Percentiles rank a stretch among this genome's conserved stretches.
phyloP scores from a whole-genome alignment of 208 protist genomes.

The Wallacemonas sp. region DNA sequence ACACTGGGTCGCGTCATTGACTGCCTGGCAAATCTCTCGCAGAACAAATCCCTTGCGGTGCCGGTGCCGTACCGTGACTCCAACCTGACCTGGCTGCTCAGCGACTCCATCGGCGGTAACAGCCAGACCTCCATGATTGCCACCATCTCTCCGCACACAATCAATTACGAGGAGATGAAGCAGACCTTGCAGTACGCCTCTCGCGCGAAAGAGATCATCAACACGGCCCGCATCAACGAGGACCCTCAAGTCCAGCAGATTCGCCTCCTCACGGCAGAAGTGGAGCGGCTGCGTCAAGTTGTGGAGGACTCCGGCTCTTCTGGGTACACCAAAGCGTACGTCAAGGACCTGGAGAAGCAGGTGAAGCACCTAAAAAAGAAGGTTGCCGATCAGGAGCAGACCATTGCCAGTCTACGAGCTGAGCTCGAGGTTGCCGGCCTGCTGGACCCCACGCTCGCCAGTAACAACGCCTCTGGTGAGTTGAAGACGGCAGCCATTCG shows the following conservation, averaged over 20 bases:
- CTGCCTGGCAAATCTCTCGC: slow-evolving; percentile 51
- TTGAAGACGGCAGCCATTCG: slow-evolving; percentile 14
- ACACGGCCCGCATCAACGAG: slow-evolving; percentile 89
- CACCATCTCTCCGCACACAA: slow-evolving; percentile 85
- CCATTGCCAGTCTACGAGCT: slow-evolving; percentile 45
- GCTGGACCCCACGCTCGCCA: slow-evolving; percentile 14
- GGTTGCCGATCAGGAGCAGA: slow-evolving; percentile 53
- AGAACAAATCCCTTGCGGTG: slow-evolving; percentile 36
- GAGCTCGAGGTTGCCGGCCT: slow-evolving; percentile 52
- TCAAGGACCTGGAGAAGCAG: slow-evolving; percentile 42
- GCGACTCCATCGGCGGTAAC: slow-evolving; percentile 90
- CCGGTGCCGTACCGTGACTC: slow-evolving; percentile 82
- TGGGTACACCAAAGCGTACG: slow-evolving; percentile 73
- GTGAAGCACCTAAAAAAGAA: slow-evolving; percentile 46
- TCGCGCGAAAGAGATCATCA: slow-evolving; percentile 92
- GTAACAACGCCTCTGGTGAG: not conserved
- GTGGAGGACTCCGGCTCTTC: slow-evolving; percentile 57
- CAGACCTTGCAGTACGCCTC: slow-evolving; percentile 92
- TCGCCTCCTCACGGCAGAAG: slow-evolving; percentile 44
- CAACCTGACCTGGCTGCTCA: slow-evolving; percentile 87
- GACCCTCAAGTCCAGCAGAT: slow-evolving; percentile 84
- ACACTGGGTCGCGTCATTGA: slow-evolving; percentile 91
- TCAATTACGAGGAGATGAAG: slow-evolving; percentile 92
- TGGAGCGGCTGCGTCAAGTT: slow-evolving; percentile 57
- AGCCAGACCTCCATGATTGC: slow-evolving; percentile 96